phyloP scores from a whole-genome alignment of 345 rosid genomes.

The Brassica juncea region DNA sequence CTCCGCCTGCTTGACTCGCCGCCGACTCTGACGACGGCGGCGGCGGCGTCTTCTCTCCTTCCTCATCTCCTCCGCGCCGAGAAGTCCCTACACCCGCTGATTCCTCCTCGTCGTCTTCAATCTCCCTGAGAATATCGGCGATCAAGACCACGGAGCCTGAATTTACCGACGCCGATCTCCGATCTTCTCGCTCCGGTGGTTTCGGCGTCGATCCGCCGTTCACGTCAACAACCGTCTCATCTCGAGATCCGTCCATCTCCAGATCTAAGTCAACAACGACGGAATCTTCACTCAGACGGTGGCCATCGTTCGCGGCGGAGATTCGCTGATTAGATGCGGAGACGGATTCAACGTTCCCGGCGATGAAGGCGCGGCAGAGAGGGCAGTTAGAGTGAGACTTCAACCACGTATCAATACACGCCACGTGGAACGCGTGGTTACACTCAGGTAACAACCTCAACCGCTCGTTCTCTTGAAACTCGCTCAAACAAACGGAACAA shows the following conservation, averaged over 20 bases:
- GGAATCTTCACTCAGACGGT: background rate
- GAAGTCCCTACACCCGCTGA: slow-evolving; percentile 34
- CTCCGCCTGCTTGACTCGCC: slow-evolving; percentile 30
- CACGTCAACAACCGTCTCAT: slow-evolving; percentile 28
- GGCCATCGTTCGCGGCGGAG: background rate
- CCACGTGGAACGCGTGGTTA: slow-evolving; percentile 78
- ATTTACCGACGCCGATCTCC: slow-evolving; percentile 45
- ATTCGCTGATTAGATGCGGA: background rate
- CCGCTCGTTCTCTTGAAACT: slow-evolving; percentile 69
- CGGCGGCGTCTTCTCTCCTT: slow-evolving; percentile 38
- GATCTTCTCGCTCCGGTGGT: slow-evolving; percentile 7
- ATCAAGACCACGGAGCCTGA: slow-evolving; percentile 43
- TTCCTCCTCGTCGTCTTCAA: slow-evolving; percentile 48
- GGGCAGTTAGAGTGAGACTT: slow-evolving; percentile 83
- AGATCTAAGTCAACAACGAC: slow-evolving; percentile 48
- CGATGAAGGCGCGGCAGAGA: slow-evolving; percentile 59
- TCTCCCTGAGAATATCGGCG: slow-evolving; percentile 49
- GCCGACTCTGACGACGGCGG: background rate
- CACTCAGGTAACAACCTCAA: slow-evolving; percentile 68
- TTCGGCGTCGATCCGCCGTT: slow-evolving; percentile 21
- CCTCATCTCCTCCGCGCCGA: slow-evolving; percentile 14
- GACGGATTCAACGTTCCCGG: background rate
- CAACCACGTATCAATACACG: slow-evolving; percentile 89
- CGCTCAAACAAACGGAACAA: slow-evolving; percentile 76
- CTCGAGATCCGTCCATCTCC: slow-evolving; percentile 27